A percentile compares a stretch with the other conserved stretches of the same genome.
Conservation (phyloP, 306 rosid genomes). For the Oemleria cerasiformis region DNA sequence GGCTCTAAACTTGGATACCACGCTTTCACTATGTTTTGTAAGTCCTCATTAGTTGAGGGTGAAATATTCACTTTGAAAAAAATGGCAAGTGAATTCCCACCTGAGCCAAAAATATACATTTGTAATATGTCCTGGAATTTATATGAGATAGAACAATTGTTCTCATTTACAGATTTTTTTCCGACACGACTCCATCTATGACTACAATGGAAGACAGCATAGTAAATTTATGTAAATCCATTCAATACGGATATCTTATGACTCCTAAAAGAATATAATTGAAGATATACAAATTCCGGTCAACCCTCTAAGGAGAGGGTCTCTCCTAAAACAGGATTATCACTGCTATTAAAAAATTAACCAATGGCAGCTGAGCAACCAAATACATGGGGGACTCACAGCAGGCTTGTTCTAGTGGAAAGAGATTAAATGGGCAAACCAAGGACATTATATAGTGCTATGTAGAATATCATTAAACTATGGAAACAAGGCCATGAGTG, state of each 20-base stretch:
- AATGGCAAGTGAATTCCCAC: conserved; percentile 54
- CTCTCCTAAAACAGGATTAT: background rate
- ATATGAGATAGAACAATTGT: background rate
- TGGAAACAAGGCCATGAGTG: background rate
- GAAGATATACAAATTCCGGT: background rate
- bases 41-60: conserved; percentile 55
- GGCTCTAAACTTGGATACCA: conserved; percentile 57
- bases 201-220: background rate
- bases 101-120: conserved; percentile 35
- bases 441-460: background rate
- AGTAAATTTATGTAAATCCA: background rate
- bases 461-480: background rate
- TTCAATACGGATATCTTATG: background rate
- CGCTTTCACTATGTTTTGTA: conserved; percentile 55
- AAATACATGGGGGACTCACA: background rate
- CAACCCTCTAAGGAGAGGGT: background rate
- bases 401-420: too few relatives aligned
- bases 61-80: conserved; percentile 76
- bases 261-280: background rate
- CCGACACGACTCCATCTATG: background rate
- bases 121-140: background rate
- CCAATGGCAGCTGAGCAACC: background rate
- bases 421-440: background rate
- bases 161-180: background rate
- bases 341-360: background rate